Evolutionary conservation across 257 asterid species (phyloP), one percentile per base, ranked within the genome.

Genomic region (Dorcoceras hygrometricum): DNA sequence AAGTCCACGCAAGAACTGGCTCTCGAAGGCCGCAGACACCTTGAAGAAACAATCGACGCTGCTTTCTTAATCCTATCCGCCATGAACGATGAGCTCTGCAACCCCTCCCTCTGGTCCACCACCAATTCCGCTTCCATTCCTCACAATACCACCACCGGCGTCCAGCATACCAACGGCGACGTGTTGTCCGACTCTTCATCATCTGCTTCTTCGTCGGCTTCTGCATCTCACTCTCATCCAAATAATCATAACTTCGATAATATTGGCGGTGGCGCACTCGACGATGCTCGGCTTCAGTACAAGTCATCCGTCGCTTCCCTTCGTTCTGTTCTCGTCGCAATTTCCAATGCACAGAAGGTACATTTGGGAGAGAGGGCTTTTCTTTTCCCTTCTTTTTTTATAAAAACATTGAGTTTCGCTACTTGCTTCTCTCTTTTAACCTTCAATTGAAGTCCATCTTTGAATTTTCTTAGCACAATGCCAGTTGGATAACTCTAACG

Each of bases 81-180:
- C 75, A 86, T 89, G 95, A 89, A 86, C 77, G 96, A 89, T 66
- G 96, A 89, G 81, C 96, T 92, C 58, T 89, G 97, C 70, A 86
- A 87, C 81, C 96, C 98, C 46, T 60, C 62, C 23, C 87, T 92
- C 1, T 89, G 98, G 98, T 85, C 96, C 56, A 84, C 87, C 31
- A 71, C 81, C 36, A 8, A 67, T 50, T 24, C 75, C 63, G 7
- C 81, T 43, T 62, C 72, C 25, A 39, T 69, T 43, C 67, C 63
- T 61, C 16, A 67, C 20, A 59, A 11, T 53, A 29, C 76, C 10
- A 23, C 60, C 61, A 8, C 82, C 0, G 80, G 72, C 53, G 86
- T 72, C 0, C 81, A 67, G 71, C 86, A 84, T 2, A 68, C 80
- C 0, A 90, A 84, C 79, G 89, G 80, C 63, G 96, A 90, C 63